Conservation (phyloP, 139 green algal genomes). For the Chlorella sp. region DNA sequence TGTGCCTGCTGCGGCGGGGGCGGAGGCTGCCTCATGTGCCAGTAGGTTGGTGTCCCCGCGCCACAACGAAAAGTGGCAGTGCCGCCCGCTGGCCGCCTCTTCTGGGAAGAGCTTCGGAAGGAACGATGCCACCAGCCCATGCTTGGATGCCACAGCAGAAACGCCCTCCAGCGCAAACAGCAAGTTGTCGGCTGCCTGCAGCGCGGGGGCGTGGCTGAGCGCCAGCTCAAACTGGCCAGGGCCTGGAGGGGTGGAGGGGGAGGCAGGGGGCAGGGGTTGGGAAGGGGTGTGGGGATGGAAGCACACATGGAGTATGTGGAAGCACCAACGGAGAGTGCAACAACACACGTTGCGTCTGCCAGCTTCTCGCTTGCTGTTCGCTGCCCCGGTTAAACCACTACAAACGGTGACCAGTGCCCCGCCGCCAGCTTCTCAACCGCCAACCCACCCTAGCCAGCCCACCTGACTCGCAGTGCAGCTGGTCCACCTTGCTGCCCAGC, state of each 20-base stretch:
- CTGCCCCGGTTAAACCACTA: no score
- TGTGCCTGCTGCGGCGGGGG: no score
- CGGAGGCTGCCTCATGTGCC: not conserved
- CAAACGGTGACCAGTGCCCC: not conserved
- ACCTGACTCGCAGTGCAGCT: constrained; percentile 64
- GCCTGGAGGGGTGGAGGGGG: constrained; percentile 6
- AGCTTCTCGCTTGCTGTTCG: no score
- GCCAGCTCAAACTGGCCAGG: constrained; percentile 72
- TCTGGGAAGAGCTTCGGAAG: constrained; percentile 56
- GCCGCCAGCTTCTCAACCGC: not conserved
- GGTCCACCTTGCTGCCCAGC: constrained; percentile 52
- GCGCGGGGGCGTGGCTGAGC: constrained; percentile 27
- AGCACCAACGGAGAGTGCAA: not conserved
- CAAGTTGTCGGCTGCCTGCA: constrained; percentile 50
- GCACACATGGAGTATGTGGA: not conserved
- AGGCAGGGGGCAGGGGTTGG: no score
- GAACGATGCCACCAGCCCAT: constrained; percentile 56
- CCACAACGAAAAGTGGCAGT: constrained; percentile 63
- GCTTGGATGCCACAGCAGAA: constrained; percentile 26
- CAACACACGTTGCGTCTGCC: not conserved
- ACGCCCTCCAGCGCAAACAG: constrained; percentile 61
- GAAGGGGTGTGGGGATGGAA: not conserved
- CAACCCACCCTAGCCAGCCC: not conserved
- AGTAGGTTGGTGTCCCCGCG: constrained; percentile 10
- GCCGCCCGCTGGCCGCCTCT: constrained; percentile 56